Evolutionary conservation across 371 early-diverging fungal species (phyloP), one percentile per base, ranked within the genome.

Genomic region (Syncephalastrum racemosum): DNA sequence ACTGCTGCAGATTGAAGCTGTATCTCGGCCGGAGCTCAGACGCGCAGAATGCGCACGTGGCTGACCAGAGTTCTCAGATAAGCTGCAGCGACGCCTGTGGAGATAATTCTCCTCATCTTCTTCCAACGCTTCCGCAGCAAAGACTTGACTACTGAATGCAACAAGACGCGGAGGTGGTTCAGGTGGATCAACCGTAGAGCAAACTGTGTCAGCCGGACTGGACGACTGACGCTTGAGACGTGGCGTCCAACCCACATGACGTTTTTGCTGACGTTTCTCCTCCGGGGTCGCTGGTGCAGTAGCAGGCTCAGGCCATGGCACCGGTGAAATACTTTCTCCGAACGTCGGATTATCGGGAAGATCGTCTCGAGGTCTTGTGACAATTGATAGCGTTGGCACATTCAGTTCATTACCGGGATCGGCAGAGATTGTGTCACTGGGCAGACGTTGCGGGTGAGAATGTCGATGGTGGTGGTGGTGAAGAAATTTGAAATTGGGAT

Each of bases 81-180:
- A 4, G 22, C 47, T 16, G 24, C 56, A n/a, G 19, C 15, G 27
- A 13, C 31, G 36, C 10, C 36, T 31, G 36, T 31, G 36, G 10
- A 31, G 36, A 31, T 31, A 31, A 10, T 31, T 31, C 5, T 31
- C 36, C 36, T 5, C 10, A 31, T 10, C 36, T 31, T 31, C 36
- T 5, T 31, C 36, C 36, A 8, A 12, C 8, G 10, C 10, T 31
- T 31, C 36, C 36, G 36, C 36, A 31, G 36, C 36, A 31, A 31
- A 31, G 36, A 31, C 12, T 2, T 5, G 36, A 31, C 10, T 12
- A 8, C 1, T 12, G 12, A 46, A 53, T 7, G 59, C 22, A 14
- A 59, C 23, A 4, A 59, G 19, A 8, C 24, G 48, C 7, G 53
- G 59, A 1, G 59, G 59, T 14, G 59, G 59, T 16, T 59, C 59